phyloP scores from a whole-genome alignment of 352 stramenopile species.

The Phytopythium montanum region DNA sequence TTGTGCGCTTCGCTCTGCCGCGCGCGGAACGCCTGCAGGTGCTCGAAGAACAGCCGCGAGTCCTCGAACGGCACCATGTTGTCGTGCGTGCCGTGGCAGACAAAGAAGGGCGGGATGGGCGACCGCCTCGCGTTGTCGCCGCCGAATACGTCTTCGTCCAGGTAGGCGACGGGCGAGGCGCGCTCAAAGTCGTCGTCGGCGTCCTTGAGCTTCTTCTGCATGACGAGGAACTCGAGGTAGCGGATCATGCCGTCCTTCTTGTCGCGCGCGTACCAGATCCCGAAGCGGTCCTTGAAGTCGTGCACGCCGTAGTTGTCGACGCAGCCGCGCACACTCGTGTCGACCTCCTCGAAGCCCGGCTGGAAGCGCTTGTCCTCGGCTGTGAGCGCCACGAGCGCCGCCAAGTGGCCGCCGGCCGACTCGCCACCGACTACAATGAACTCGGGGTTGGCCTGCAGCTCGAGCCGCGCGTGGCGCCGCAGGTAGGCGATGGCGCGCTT shows the following conservation, averaged over 20 bases:
- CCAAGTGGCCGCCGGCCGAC: conserved; percentile 55
- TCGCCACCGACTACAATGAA: conserved; percentile 63
- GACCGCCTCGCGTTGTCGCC: conserved; percentile 8
- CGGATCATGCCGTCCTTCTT: conserved; percentile 34
- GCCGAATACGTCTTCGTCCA: conserved; percentile 19
- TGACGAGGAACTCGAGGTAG: conserved; percentile 54
- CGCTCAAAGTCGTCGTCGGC: conserved; percentile 44
- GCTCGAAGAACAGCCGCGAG: conserved; percentile 52
- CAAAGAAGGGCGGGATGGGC: conserved; percentile 52
- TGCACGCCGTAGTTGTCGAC: conserved; percentile 59
- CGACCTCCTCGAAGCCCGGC: conserved; percentile 54
- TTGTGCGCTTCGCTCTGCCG: conserved; percentile 16
- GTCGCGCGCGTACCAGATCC: conserved; percentile 47
- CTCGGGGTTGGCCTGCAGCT: conserved; percentile 38
- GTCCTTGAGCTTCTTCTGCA: conserved; percentile 51
- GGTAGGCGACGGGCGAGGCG: conserved; percentile 47
- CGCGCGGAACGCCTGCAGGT: conserved; percentile 35
- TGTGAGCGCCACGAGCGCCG: conserved; percentile 45
- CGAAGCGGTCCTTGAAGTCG: conserved; percentile 53
- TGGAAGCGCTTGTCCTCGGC: conserved; percentile 43
- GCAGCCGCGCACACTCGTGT: conserved; percentile 55
- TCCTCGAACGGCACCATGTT: conserved; percentile 55
- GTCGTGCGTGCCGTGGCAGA: conserved; percentile 56
- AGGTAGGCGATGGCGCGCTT: conserved; percentile 63
- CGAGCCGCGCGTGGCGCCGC: conserved; percentile 22